phyloP scores from a whole-genome alignment of 257 asterid species.

The Solanum neorickii region DNA sequence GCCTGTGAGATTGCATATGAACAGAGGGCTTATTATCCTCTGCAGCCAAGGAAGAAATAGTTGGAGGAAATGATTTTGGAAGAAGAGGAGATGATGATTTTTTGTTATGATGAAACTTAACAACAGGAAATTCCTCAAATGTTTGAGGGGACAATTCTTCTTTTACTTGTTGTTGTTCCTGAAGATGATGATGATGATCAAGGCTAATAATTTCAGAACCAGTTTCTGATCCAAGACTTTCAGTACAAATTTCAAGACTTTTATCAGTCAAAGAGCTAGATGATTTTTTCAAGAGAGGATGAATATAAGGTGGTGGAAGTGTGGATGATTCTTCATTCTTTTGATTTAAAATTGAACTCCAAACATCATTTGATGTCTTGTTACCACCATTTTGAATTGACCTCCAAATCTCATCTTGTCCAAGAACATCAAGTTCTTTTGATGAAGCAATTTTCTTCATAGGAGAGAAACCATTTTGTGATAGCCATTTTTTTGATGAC shows the following conservation, averaged over 20 bases:
- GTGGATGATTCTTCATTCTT: constrained; percentile 16
- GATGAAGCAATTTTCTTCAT: constrained; percentile 23
- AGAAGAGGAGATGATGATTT: constrained; percentile 20
- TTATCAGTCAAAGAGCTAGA: constrained; percentile 37
- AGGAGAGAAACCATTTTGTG: constrained; percentile 18
- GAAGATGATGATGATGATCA: constrained; percentile 1
- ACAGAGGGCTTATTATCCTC: constrained; percentile 39
- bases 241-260: constrained; percentile 85
- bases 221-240: constrained; percentile 84
- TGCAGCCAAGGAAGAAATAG: constrained; percentile 45
- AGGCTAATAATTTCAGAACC: constrained; percentile 52
- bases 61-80: constrained; percentile 60
- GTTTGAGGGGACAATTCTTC: neutral
- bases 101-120: constrained; percentile 23
- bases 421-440: constrained; percentile 4
- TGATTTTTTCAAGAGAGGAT: constrained; percentile 34
- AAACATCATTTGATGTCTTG: neutral
- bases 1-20: constrained; percentile 51
- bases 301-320: constrained; percentile 46
- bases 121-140: constrained; percentile 21
- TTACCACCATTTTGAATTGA: neutral
- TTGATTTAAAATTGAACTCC: constrained; percentile 4
- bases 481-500: constrained; percentile 31
- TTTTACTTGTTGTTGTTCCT: neutral
- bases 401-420: neutral